phyloP scores from a whole-genome alignment of 2,329 filamentous ascomycete genomes.

The Bipolaris oryzae region DNA sequence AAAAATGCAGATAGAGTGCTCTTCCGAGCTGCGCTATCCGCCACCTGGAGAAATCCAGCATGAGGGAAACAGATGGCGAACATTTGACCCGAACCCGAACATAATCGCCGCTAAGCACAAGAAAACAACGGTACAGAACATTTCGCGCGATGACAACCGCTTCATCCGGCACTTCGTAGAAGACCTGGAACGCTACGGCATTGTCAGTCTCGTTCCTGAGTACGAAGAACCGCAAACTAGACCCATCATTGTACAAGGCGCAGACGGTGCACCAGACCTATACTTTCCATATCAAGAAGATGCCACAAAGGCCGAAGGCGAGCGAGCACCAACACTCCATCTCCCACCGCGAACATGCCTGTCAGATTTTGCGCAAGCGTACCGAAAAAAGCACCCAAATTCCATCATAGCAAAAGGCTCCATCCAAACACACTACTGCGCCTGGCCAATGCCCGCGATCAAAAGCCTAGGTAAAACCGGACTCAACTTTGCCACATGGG shows the following conservation, averaged over 20 bases:
- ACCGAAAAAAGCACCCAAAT: conserved; percentile 25
- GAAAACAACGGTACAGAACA: conserved; percentile 5
- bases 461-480: conserved; percentile 28
- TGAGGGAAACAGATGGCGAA: conserved; percentile 34
- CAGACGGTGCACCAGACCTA: conserved; percentile 31
- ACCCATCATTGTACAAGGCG: conserved; percentile 30
- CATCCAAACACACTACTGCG: conserved; percentile 35
- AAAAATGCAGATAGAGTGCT: conserved; percentile 26
- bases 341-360: conserved; percentile 25
- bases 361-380: conserved; percentile 24
- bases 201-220: conserved; percentile 24
- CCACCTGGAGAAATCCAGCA: conserved; percentile 32
- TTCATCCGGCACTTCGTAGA: conserved; percentile 33
- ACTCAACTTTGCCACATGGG: conserved; percentile 34
- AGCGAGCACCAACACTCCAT: conserved; percentile 19
- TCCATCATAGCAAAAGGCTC: conserved; percentile 27
- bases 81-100: conserved; percentile 22
- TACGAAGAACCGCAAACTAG: conserved; percentile 32
- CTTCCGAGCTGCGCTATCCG: conserved; percentile 21
- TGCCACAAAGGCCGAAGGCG: conserved; percentile 3
- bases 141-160: conserved; percentile 28
- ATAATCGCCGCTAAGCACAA: conserved; percentile 16
- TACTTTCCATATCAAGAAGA: conserved; percentile 32
- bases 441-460: conserved; percentile 40
- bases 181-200: conserved; percentile 37